Percentiles rank a stretch among this genome's conserved stretches.
These are phyloP conservation scores for Pleurotus salmoneostramineus DNA, from an alignment of 768 basidiomycete species.

Conservation along the genomic window DNA sequence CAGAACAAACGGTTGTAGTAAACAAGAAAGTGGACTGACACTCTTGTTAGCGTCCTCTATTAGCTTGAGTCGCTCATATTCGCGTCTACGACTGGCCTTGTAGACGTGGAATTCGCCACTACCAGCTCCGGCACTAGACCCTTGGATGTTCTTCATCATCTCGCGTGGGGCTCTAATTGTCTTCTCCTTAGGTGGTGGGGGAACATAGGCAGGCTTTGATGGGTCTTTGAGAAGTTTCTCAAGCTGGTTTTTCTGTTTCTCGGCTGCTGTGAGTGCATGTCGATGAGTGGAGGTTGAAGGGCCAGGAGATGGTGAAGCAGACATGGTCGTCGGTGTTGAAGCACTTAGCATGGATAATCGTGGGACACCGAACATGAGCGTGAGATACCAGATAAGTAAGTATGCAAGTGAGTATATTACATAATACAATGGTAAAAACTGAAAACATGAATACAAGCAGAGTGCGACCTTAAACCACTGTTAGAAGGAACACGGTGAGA, in stretches of 20 bases:
- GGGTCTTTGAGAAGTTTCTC: constrained; percentile 91
- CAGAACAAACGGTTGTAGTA: background rate
- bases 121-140: constrained; percentile 95
- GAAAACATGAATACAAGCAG: background rate
- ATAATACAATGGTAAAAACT: too few species aligned
- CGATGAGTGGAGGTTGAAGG: constrained; percentile 26
- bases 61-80: constrained; percentile 91
- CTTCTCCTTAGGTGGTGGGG: constrained; percentile 80
- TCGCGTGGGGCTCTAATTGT: constrained; percentile 77
- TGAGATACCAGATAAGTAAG: background rate
- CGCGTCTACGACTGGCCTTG: constrained; percentile 89
- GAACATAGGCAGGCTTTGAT: constrained; percentile 73
- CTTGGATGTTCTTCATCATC: constrained; percentile 99
- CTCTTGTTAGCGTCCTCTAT: constrained; percentile 81
- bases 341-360: background rate
- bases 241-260: constrained; percentile 62
- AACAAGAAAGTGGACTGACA: constrained; percentile 37
- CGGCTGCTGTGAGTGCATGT: constrained; percentile 49
- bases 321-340: background rate
- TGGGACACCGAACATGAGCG: background rate
- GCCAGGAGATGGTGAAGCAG: background rate
- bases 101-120: constrained; percentile 99
- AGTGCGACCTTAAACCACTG: background rate
- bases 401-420: background rate
- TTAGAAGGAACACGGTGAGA: background rate